These are phyloP conservation scores for Fusarium abutilonis DNA, from an alignment of 2,329 filamentous ascomycete genomes.

Conservation along the genomic window DNA sequence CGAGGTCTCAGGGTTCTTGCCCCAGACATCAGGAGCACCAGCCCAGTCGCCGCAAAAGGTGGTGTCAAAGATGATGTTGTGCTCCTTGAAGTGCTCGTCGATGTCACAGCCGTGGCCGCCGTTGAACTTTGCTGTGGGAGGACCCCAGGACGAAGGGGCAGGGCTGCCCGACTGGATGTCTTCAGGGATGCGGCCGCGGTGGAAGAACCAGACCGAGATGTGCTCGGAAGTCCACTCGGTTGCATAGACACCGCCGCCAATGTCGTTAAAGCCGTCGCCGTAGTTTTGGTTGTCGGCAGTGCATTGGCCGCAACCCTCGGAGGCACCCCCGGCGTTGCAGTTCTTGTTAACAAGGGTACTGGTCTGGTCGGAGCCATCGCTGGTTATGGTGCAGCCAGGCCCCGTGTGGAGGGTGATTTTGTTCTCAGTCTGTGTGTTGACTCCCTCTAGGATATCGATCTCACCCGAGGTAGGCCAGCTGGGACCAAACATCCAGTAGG, in stretches of 20 bases:
- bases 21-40: conserved; percentile 69
- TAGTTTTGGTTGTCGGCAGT: conserved; percentile 65
- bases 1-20: conserved; percentile 64
- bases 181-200: conserved; percentile 69
- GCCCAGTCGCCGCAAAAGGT: conserved; percentile 93
- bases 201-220: conserved; percentile 87
- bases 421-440: conserved; percentile 70
- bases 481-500: conserved; percentile 74
- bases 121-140: conserved; percentile 73
- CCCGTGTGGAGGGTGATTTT: conserved; percentile 75
- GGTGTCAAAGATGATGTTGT: conserved; percentile 83
- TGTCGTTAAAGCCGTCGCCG: conserved; percentile 76
- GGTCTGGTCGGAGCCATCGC: conserved; percentile 58
- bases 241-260: conserved; percentile 75
- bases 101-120: conserved; percentile 76
- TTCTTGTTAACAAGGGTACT: conserved; percentile 59
- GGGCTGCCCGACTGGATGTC: conserved; percentile 70
- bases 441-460: conserved; percentile 84
- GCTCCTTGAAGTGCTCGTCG: conserved; percentile 71
- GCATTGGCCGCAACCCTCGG: conserved; percentile 68
- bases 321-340: conserved; percentile 65
- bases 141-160: conserved; percentile 74
- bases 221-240: conserved; percentile 77
- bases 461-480: conserved; percentile 77
- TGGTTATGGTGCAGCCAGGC: conserved; percentile 66